phyloP scores from a whole-genome alignment of 73 alveolate genomes.

The Paramecium pentaurelia region DNA sequence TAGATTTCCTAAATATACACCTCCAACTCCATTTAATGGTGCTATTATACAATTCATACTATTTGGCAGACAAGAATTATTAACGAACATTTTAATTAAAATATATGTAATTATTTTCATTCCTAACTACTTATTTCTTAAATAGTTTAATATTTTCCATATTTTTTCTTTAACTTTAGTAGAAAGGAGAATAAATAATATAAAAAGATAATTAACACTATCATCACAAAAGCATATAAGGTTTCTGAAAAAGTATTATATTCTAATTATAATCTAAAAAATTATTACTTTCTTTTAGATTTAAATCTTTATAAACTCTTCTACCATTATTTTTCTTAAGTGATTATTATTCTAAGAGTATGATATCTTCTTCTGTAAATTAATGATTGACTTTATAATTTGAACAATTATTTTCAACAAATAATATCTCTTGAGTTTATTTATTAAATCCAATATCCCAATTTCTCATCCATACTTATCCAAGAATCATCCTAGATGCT shows the following conservation, averaged over 20 bases:
- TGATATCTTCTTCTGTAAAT: constrained; percentile 7
- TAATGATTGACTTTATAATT: neutral
- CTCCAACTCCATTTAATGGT: neutral
- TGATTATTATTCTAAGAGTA: neutral
- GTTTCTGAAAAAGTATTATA: neutral
- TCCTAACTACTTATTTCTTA: neutral
- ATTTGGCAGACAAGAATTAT: constrained; percentile 28
- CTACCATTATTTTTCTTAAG: neutral
- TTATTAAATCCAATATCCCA: constrained; percentile 40
- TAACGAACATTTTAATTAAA: constrained; percentile 18
- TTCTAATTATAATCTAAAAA: neutral
- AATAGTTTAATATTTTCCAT: neutral
- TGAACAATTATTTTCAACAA: constrained; percentile 15
- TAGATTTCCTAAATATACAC: constrained; percentile 8
- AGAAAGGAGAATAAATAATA: neutral
- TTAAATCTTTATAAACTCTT: neutral
- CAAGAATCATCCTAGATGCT: constrained; percentile 9
- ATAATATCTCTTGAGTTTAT: neutral
- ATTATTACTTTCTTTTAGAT: neutral
- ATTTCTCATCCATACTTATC: constrained; percentile 49
- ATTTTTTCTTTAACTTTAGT: neutral
- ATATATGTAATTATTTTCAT: neutral
- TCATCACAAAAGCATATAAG: neutral
- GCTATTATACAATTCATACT: neutral
- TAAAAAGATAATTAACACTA: neutral